A percentile compares a stretch with the other conserved stretches of the same genome.
phyloP scores from a whole-genome alignment of 2,329 filamentous ascomycete species.

The Dothidotthia symphoricarpi region DNA sequence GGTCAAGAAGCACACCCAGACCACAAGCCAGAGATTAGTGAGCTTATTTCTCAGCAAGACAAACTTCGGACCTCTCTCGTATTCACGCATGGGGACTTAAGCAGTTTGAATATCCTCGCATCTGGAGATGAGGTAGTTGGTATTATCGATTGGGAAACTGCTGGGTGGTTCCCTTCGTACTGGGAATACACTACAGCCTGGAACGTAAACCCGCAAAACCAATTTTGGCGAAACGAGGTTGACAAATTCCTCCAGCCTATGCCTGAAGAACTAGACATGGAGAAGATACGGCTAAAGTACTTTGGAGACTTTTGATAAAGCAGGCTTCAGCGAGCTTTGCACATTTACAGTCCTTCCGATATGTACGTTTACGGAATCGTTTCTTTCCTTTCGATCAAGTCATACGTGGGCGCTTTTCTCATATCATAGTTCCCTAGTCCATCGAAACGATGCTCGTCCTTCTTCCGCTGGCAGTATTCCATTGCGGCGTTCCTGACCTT shows the following conservation, averaged over 20 bases:
- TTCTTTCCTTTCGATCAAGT: conserved; percentile 24
- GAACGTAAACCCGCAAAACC: conserved; percentile 41
- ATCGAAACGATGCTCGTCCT: conserved; percentile 44
- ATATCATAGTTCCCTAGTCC: conserved; percentile 33
- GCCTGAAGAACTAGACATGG: conserved; percentile 45
- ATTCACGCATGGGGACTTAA: conserved; percentile 55
- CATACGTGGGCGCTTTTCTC: conserved; percentile 38
- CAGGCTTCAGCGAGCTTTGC: not conserved
- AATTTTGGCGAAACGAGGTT: conserved; percentile 28
- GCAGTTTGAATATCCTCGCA: conserved; percentile 47
- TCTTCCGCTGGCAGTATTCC: conserved; percentile 45
- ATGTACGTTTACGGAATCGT: conserved; percentile 1
- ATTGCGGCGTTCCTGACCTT: conserved; percentile 41
- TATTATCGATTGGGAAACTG: conserved; percentile 50
- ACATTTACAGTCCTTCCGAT: not conserved
- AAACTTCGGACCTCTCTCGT: conserved; percentile 38
- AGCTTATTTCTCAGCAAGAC: conserved; percentile 14
- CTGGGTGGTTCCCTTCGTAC: conserved; percentile 51
- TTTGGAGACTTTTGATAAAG: conserved; percentile 3
- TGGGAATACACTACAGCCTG: conserved; percentile 47
- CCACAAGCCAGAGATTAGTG: conserved; percentile 11
- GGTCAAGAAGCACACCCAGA: conserved; percentile 14
- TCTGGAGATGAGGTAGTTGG: conserved; percentile 45
- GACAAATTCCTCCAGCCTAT: conserved; percentile 17
- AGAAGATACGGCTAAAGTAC: conserved; percentile 39